Conservation (phyloP, 169 alveolate species). For the Perkinsus chesapeaki region DNA sequence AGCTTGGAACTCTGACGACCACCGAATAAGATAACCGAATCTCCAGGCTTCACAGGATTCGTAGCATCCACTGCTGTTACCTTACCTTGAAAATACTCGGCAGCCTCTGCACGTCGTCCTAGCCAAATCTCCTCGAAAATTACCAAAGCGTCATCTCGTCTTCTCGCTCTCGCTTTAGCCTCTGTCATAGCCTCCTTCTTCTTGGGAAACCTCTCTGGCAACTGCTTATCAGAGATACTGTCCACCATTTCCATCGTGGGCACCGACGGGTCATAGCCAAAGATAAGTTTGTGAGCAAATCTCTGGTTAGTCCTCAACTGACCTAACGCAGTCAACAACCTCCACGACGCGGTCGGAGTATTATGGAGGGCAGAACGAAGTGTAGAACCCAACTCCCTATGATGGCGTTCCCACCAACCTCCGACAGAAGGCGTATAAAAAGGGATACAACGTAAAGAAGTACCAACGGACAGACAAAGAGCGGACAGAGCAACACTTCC, state of each 20-base stretch:
- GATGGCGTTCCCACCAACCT: background rate
- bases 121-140: background rate
- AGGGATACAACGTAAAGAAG: background rate
- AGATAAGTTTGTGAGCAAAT: too few relatives aligned
- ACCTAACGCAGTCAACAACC: background rate
- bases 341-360: background rate
- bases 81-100: background rate
- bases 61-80: background rate
- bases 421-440: background rate
- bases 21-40: background rate
- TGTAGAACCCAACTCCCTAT: background rate
- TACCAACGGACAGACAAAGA: background rate
- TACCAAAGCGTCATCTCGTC: background rate
- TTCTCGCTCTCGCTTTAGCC: background rate
- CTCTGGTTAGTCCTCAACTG: background rate
- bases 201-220: background rate
- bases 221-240: background rate
- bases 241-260: background rate
- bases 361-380: background rate
- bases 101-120: background rate
- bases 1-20: background rate
- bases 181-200: background rate
- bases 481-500: background rate
- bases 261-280: background rate
- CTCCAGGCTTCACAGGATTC: background rate